Percentiles rank a stretch among this genome's conserved stretches.
Evolutionary conservation across 768 basidiomycete genomes (phyloP).

Genomic region (Lactarius akahatsu): DNA sequence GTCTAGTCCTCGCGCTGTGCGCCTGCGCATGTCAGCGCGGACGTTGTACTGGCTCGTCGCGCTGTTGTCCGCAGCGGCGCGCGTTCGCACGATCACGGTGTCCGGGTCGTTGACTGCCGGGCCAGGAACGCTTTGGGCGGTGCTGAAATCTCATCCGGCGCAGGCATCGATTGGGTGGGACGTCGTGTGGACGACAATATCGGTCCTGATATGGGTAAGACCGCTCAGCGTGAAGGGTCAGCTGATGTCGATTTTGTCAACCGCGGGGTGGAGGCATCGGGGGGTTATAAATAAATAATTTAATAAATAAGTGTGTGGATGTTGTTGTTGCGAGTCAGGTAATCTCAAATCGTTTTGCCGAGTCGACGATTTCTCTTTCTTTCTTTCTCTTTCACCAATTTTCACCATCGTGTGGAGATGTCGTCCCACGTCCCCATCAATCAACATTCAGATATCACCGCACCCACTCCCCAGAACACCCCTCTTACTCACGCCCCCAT

Average conservation of each 20-base stretch:
- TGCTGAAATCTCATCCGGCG: conserved; percentile 54
- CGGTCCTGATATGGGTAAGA: conserved; percentile 41
- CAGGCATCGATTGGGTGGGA: conserved; percentile 67
- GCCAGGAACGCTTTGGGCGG: conserved; percentile 37
- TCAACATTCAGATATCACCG: conserved; percentile 55
- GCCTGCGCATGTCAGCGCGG: conserved; percentile 32
- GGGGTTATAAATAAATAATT: conserved; percentile 1
- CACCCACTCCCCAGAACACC: conserved; percentile 95
- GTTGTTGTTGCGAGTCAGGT: background rate
- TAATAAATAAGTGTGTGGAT: background rate
- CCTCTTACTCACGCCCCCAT: conserved; percentile 83
- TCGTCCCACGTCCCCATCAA: conserved; percentile 66
- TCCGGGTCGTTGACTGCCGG: conserved; percentile 30
- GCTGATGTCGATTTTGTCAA: background rate
- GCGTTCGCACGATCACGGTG: conserved; percentile 36
- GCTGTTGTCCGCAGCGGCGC: conserved; percentile 38
- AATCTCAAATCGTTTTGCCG: background rate
- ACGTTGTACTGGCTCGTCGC: conserved; percentile 43
- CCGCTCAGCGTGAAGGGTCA: conserved; percentile 1
- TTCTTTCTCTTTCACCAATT: background rate
- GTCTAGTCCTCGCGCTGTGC: conserved; percentile 16
- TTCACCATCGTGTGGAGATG: conserved; percentile 43
- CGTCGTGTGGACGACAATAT: conserved; percentile 53
- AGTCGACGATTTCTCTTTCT: conserved; percentile 1
- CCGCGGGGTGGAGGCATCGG: background rate